Percentiles rank a stretch among this genome's conserved stretches.
Evolutionary conservation across 306 rosid species (phyloP).

Genomic region (Begonia fuchsioides): DNA sequence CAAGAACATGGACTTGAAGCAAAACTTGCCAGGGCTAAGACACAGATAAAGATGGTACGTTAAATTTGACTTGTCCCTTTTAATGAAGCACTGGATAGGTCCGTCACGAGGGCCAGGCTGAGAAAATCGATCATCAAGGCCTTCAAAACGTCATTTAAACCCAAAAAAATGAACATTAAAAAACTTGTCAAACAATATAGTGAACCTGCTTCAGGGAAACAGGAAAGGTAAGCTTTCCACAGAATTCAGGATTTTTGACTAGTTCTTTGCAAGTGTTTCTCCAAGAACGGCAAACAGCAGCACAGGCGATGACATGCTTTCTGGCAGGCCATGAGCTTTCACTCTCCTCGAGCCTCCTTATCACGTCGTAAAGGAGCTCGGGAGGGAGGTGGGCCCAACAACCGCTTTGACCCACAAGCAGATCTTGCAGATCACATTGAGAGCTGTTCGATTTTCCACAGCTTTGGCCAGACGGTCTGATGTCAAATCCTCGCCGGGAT

Average conservation of each 20-base stretch:
- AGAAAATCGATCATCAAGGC: background rate
- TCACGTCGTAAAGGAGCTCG: slow-evolving; percentile 73
- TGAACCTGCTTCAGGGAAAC: slow-evolving; percentile 79
- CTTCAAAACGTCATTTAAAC: no score
- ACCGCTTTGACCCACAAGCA: slow-evolving; percentile 37
- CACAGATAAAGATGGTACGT: slow-evolving; percentile 82
- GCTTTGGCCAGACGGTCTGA: slow-evolving; percentile 56
- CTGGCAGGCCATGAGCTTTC: slow-evolving; percentile 84
- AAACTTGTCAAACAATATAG: background rate
- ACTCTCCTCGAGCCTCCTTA: slow-evolving; percentile 71
- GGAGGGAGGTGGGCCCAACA: slow-evolving; percentile 86
- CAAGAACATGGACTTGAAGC: no score
- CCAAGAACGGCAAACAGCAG: slow-evolving; percentile 85
- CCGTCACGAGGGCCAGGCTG: slow-evolving; percentile 86
- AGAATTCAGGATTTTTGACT: slow-evolving; percentile 47
- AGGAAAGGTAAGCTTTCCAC: slow-evolving; percentile 85
- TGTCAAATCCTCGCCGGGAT: slow-evolving; percentile 70
- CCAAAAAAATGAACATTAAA: background rate
- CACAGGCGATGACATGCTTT: slow-evolving; percentile 63
- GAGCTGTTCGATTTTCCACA: slow-evolving; percentile 57
- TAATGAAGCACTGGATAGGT: slow-evolving; percentile 76
- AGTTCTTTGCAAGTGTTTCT: slow-evolving; percentile 85
- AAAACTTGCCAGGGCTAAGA: slow-evolving; percentile 65
- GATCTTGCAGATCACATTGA: slow-evolving; percentile 43
- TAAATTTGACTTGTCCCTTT: slow-evolving; percentile 77